These are phyloP conservation scores for Dittrichia graveolens DNA, from an alignment of 129 eudicot genomes.

Conservation along the genomic window DNA sequence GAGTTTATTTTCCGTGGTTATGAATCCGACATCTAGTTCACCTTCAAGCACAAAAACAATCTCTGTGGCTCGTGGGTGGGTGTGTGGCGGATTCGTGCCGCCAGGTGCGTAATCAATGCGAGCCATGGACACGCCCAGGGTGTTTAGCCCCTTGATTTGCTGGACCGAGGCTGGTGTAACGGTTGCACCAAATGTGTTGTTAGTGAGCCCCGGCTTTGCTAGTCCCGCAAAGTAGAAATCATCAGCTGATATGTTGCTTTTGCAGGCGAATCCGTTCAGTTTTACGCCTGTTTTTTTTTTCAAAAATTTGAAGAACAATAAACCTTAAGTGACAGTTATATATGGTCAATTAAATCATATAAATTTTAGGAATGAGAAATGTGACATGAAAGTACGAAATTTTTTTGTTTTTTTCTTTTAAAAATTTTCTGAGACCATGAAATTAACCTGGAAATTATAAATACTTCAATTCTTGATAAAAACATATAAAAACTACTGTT, in stretches of 20 bases:
- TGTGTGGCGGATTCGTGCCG: constrained; percentile 43
- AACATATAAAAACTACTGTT: too few relatives aligned
- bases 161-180: constrained; percentile 62
- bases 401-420: too few relatives aligned
- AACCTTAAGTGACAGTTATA: too few relatives aligned
- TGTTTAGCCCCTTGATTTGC: constrained; percentile 66
- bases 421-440: too few relatives aligned
- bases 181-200: constrained; percentile 53
- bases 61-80: constrained; percentile 85
- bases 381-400: too few relatives aligned
- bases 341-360: too few relatives aligned
- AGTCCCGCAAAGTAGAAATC: constrained; percentile 61
- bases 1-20: constrained; percentile 62
- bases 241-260: constrained; percentile 48
- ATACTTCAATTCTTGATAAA: too few relatives aligned
- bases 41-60: constrained; percentile 67
- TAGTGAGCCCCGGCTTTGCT: constrained; percentile 55
- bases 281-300: constrained; percentile 61
- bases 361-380: too few relatives aligned
- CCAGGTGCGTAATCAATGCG: constrained; percentile 78
- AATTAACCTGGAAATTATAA: too few relatives aligned
- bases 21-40: constrained; percentile 63
- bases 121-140: constrained; percentile 69
- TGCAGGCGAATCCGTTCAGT: constrained; percentile 65
- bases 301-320: too few relatives aligned